Percentiles rank a stretch among this genome's conserved stretches.
Evolutionary conservation across 768 basidiomycete genomes (phyloP).

Genomic region (Saitozyma podzolica): DNA sequence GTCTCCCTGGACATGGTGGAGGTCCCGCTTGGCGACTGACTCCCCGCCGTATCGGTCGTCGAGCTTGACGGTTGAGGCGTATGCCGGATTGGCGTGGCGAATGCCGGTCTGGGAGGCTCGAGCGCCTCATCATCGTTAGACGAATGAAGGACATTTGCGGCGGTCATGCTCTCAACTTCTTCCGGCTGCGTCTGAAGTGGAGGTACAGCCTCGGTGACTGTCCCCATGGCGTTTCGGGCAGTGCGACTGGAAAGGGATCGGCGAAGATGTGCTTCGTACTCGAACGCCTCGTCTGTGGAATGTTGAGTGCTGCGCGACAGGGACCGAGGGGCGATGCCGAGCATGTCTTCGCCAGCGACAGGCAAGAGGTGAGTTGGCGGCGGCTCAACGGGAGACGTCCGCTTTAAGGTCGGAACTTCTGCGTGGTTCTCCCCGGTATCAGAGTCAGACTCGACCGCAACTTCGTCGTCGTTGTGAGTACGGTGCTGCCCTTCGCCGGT

Average conservation of each 20-base stretch:
- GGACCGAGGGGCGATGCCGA: slow-evolving; percentile 31
- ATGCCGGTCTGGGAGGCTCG: slow-evolving; percentile 21
- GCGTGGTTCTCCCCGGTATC: background rate
- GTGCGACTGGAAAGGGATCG: slow-evolving; percentile 30
- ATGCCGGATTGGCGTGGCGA: slow-evolving; percentile 28
- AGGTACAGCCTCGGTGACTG: no score
- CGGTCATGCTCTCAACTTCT: no score
- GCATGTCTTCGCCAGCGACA: background rate
- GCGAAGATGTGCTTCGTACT: slow-evolving; percentile 48
- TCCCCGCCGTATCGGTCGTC: slow-evolving; percentile 24
- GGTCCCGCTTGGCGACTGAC: slow-evolving; percentile 29
- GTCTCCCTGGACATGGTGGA: slow-evolving; percentile 30
- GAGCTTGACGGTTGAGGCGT: slow-evolving; percentile 24
- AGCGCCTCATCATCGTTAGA: slow-evolving; percentile 1
- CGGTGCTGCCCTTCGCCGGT: background rate
- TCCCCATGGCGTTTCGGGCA: background rate
- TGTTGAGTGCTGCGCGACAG: slow-evolving; percentile 35
- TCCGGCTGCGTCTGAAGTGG: no score
- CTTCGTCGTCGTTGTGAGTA: slow-evolving; percentile 6
- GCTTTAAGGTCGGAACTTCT: slow-evolving; percentile 10
- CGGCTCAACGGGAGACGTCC: slow-evolving; percentile 16
- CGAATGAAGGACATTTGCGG: no score
- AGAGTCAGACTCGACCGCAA: slow-evolving; percentile 6
- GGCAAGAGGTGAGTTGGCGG: background rate
- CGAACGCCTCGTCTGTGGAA: slow-evolving; percentile 44